A percentile compares a stretch with the other conserved stretches of the same genome.
phyloP scores from a whole-genome alignment of 1,139 yeast genomes.

The Kodamaea sp. region DNA sequence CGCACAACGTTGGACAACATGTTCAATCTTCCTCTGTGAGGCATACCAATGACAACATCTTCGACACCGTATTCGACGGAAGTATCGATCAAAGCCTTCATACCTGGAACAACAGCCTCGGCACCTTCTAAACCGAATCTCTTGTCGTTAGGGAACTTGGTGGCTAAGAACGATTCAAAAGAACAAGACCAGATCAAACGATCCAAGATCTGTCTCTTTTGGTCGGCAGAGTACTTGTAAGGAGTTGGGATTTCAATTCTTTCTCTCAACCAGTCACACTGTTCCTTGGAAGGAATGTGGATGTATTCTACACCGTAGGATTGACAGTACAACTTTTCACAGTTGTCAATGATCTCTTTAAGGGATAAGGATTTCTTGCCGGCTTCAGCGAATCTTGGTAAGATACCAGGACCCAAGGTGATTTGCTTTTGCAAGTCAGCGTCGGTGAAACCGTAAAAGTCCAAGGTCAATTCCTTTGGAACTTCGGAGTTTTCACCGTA shows the following conservation, averaged over 20 bases:
- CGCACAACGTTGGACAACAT: constrained; percentile 97
- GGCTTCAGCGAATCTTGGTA: constrained; percentile 81
- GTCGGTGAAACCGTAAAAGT: constrained; percentile 87
- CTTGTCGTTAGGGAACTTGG: constrained; percentile 97
- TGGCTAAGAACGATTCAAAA: constrained; percentile 86
- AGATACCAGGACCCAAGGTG: constrained; percentile 94
- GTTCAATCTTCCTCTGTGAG: constrained; percentile 98
- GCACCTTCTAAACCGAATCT: constrained; percentile 99
- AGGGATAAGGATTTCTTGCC: constrained; percentile 69
- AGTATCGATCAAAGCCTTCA: constrained; percentile 92
- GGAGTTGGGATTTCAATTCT: constrained; percentile 92
- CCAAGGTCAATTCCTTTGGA: constrained; percentile 89
- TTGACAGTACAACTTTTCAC: constrained; percentile 86
- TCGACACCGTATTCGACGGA: constrained; percentile 93
- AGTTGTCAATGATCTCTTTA: constrained; percentile 71
- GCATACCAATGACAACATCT: constrained; percentile 98
- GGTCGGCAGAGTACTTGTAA: constrained; percentile 78
- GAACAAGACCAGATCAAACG: constrained; percentile 96
- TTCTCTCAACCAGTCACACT: constrained; percentile 98
- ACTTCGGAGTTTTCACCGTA: constrained; percentile 65
- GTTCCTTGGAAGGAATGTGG: constrained; percentile 93
- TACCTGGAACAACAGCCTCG: constrained; percentile 94
- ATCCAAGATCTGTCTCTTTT: constrained; percentile 94
- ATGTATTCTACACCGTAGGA: constrained; percentile 93
- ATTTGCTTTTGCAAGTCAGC: constrained; percentile 81